A percentile compares a stretch with the other conserved stretches of the same genome.
Evolutionary conservation across 2,329 filamentous ascomycete species (phyloP).

Genomic region (Xylaria sp.): DNA sequence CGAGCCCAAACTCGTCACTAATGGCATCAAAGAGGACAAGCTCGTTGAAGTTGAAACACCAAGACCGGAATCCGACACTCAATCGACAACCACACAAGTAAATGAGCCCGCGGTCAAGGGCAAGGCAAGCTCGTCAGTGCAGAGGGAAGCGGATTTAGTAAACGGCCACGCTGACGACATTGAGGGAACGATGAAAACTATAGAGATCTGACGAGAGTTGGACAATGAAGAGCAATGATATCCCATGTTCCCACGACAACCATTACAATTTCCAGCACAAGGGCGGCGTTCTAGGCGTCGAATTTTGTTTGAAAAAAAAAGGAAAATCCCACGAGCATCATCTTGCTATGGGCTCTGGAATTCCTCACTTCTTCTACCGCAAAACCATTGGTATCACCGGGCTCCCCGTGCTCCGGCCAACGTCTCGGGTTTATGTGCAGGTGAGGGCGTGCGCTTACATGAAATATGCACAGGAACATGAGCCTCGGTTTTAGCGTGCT

Average conservation of each 20-base stretch:
- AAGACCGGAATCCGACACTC: slow-evolving; percentile 59
- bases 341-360: slow-evolving; percentile 28
- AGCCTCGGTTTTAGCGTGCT: slow-evolving; percentile 4
- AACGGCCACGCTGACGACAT: slow-evolving; percentile 59
- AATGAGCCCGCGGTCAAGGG: slow-evolving; percentile 51
- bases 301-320: slow-evolving; percentile 14
- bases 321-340: slow-evolving; percentile 37
- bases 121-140: slow-evolving; percentile 50
- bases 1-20: slow-evolving; percentile 43
- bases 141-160: slow-evolving; percentile 41
- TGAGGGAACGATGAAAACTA: slow-evolving; percentile 69
- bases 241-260: slow-evolving; percentile 45
- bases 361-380: slow-evolving; percentile 17
- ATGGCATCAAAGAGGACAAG: slow-evolving; percentile 59
- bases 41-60: slow-evolving; percentile 68
- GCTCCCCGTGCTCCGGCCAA: slow-evolving; percentile 28
- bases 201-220: slow-evolving; percentile 63
- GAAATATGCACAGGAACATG: background rate
- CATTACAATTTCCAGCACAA: slow-evolving; percentile 44
- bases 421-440: slow-evolving; percentile 29
- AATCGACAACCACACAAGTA: slow-evolving; percentile 45
- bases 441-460: slow-evolving; percentile 22
- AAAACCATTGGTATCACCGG: slow-evolving; percentile 18
- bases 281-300: slow-evolving; percentile 45
- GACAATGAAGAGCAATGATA: slow-evolving; percentile 45